Base-by-base conservation (phyloP, 2,329 filamentous ascomycete species). In the Diaporthe sp. region DNA sequence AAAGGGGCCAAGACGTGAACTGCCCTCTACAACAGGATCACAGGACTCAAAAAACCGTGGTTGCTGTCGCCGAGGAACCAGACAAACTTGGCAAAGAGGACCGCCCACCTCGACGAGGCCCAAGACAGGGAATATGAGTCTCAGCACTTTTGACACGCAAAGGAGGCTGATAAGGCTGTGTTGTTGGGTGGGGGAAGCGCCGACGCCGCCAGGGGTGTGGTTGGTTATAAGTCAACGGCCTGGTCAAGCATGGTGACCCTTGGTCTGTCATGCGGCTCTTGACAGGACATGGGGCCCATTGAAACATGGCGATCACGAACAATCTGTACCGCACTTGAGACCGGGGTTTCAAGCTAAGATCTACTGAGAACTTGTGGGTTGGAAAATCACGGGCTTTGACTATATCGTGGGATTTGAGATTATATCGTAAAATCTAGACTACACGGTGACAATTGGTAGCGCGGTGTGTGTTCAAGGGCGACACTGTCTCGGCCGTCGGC, bases 281-380 rank as follows among this genome's bases (percentile, higher is more conserved):
- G 45, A 67, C 61, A 67, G 61, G 45, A 52, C 42, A 50, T 30
- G 61, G 61, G 61, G 47, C 10, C 45, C 0, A 67, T 67, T 50
- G 61, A 67, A 67, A 67, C 61, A 52, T 52, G 64, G 25, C 64
- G 64, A 67, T 67, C 64, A 67, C 33, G 64, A 67, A 38, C 45
- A 17, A 52, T 25, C 15, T 52, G 64, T 52, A 6, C 64, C 64
- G 45, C 47, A 67, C 64, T 67, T 67, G 64, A 67, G 64, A 52
- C 45, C 33, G 17, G 64, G 64, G 64, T 67, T 67, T 67, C 64
- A 67, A 40, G 64, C 64, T 67, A 67, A 67, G 45, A 67, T 67
- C 64, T 67, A 67, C 45, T 19, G 30, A 38, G 22, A 40, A 38
- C 45, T 17, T 38, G 30, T 52, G 30, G 25, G 22, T 50, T 66